These are phyloP conservation scores for Fistulinella cinereoalba DNA, from an alignment of 1,284 basidiomycete species.

Conservation along the genomic window DNA sequence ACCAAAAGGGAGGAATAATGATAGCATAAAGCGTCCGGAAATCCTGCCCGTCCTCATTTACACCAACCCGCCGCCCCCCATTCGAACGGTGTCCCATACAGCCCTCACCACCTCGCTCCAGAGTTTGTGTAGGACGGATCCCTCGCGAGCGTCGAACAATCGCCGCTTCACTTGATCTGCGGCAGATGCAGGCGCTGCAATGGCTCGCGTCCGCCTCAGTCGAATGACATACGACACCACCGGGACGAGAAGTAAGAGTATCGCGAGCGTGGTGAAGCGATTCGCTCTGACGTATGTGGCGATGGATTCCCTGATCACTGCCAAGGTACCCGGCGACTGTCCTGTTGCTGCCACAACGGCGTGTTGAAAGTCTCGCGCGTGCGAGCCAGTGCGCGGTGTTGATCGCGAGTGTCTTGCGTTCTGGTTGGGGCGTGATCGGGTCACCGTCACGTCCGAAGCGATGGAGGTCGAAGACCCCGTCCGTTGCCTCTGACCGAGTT, in stretches of 20 bases:
- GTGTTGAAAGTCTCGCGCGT: slow-evolving; percentile 22
- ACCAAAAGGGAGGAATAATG: too few species aligned
- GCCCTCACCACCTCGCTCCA: slow-evolving; percentile 58
- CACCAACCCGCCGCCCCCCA: slow-evolving; percentile 74
- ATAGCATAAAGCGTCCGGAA: too few species aligned
- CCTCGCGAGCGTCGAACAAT: slow-evolving; percentile 41
- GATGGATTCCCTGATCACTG: slow-evolving; percentile 46
- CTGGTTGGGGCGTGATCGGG: slow-evolving; percentile 11
- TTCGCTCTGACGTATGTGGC: slow-evolving; percentile 46
- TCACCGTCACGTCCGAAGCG: slow-evolving; percentile 29
- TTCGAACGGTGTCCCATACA: slow-evolving; percentile 64
- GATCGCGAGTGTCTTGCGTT: slow-evolving; percentile 7
- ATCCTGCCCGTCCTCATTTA: too few species aligned
- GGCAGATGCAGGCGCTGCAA: slow-evolving; percentile 33
- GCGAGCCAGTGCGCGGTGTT: slow-evolving; percentile 13
- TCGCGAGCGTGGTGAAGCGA: slow-evolving; percentile 46
- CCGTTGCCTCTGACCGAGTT: slow-evolving; percentile 18
- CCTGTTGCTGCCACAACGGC: slow-evolving; percentile 19
- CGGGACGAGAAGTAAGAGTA: slow-evolving; percentile 61
- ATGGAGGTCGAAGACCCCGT: slow-evolving; percentile 23
- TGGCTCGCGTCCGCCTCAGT: slow-evolving; percentile 37
- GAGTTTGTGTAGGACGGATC: slow-evolving; percentile 39
- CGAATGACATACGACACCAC: slow-evolving; percentile 57
- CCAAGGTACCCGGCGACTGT: slow-evolving; percentile 43
- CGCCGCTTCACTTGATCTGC: slow-evolving; percentile 59